Conservation (phyloP, 2,329 filamentous ascomycete species). For the Penicillium fuscoglaucum region DNA sequence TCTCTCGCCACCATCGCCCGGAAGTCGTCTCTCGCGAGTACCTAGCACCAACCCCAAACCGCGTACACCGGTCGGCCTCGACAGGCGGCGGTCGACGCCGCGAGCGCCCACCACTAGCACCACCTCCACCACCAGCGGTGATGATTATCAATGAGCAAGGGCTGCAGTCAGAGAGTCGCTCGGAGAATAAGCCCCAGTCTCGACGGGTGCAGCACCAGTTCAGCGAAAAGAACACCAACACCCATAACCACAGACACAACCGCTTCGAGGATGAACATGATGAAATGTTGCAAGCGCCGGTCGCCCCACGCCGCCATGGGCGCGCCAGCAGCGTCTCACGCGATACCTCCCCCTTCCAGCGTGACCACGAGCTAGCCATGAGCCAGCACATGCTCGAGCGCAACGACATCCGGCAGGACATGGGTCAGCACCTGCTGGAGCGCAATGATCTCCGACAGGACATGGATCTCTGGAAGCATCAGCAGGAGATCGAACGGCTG, state of each 20-base stretch:
- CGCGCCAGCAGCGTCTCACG: slow-evolving; percentile 29
- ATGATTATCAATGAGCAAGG: slow-evolving; percentile 41
- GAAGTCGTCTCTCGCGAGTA: slow-evolving; percentile 20
- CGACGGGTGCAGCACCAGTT: slow-evolving; percentile 24
- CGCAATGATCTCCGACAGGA: slow-evolving; percentile 37
- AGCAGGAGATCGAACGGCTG: slow-evolving; percentile 39
- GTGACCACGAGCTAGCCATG: slow-evolving; percentile 39
- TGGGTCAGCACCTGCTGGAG: slow-evolving; percentile 38
- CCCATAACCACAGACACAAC: neutral
- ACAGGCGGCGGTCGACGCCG: slow-evolving; percentile 34
- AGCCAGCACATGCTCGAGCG: slow-evolving; percentile 37
- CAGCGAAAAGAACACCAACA: slow-evolving; percentile 7
- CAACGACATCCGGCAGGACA: slow-evolving; percentile 33
- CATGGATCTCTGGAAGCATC: slow-evolving; percentile 36
- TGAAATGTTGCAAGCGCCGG: neutral
- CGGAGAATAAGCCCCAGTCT: slow-evolving; percentile 31
- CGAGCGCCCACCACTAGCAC: slow-evolving; percentile 13
- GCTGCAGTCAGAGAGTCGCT: slow-evolving; percentile 26
- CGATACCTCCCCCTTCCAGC: slow-evolving; percentile 29
- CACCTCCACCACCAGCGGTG: slow-evolving; percentile 20
- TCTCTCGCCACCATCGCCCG: slow-evolving; percentile 34
- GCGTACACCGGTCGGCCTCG: slow-evolving; percentile 38
- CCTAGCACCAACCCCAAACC: slow-evolving; percentile 29
- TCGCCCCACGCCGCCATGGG: slow-evolving; percentile 16
- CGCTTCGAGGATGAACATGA: slow-evolving; percentile 33